Evolutionary conservation across 352 stramenopile genomes (phyloP), one percentile per base, ranked within the genome.

Genomic region (Globisporangium paddicum): DNA sequence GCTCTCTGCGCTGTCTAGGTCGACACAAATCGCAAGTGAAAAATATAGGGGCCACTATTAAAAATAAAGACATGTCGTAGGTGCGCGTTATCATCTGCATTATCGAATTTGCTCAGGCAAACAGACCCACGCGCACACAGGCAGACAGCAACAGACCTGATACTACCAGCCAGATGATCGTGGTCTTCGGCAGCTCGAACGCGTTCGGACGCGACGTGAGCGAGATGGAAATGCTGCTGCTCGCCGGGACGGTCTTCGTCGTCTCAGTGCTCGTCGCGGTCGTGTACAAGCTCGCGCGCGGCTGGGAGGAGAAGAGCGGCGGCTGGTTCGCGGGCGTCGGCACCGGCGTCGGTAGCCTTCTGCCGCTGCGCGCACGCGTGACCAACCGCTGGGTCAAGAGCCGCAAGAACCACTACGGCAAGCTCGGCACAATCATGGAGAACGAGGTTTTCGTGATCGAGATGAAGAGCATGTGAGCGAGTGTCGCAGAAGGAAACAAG

Each of bases 201-300:
- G 78, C 76, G 14, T 90, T 90, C 55, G 80, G 80, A 26, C 78
- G 68, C 55, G 80, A 88, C 67, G 65, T 90, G 55, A 83, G 69
- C 69, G 80, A 90, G 61, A 70, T 62, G 42, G 78, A 90, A 62
- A 86, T 86, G 75, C 73, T 88, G 64, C 55, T 87, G 49, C 67
- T 90, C 44, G 65, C 77, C 3, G 74, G 73, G 9, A 90, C 80
- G 6, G 75, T 90, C 37, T 90, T 90, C 54, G 76, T 90, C 46
- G 70, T 88, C 19, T 90, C 80, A 21, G 70, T 90, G 68, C 66
- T 90, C 23, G 69, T 90, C 32, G 80, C 82, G 57, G 62, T 90
- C 28, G 78, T 90, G 30, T 90, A 86, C 73, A 90, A 90, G 65
- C 68, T 87, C 40, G 76, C 80, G 48, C 80, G 78, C 56, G 80